Evolutionary conservation across 1,284 basidiomycete species (phyloP).

Genomic region (Puccinia brachypodii): DNA sequence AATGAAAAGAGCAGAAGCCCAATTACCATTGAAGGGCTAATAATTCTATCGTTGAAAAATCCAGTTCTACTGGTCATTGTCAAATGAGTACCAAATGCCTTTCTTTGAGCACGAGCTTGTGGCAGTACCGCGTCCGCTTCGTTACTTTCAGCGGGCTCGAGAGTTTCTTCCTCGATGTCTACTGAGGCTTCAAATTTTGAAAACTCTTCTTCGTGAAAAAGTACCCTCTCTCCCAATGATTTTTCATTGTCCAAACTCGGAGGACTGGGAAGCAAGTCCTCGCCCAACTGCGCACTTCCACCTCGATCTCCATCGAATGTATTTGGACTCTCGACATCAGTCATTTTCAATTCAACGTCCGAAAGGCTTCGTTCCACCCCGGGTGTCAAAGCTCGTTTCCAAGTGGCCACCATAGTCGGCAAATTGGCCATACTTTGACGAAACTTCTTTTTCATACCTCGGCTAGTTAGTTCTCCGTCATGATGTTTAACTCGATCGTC

Average conservation of each 20-base stretch:
- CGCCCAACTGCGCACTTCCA: conserved; percentile 38
- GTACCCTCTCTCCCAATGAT: conserved; percentile 56
- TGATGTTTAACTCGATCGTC: conserved; percentile 61
- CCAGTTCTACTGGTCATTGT: conserved; percentile 95
- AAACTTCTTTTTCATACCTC: conserved; percentile 35
- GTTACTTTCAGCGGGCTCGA: not conserved
- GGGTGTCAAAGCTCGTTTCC: conserved; percentile 43
- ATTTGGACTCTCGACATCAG: conserved; percentile 23
- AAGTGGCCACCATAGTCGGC: conserved; percentile 40
- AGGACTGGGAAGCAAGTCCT: conserved; percentile 3
- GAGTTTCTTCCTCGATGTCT: conserved; percentile 49
- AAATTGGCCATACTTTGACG: conserved; percentile 47
- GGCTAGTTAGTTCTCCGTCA: conserved; percentile 15
- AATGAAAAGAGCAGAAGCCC: not conserved
- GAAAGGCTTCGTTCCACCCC: conserved; percentile 32
- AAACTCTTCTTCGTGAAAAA: conserved; percentile 51
- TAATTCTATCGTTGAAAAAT: conserved; percentile 79
- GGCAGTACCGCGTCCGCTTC: conserved; percentile 39
- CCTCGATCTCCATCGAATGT: conserved; percentile 38
- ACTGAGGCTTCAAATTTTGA: conserved; percentile 45
- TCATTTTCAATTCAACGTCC: conserved; percentile 37
- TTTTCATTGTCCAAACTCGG: conserved; percentile 58
- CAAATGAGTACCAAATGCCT: conserved; percentile 72
- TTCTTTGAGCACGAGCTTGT: conserved; percentile 52
- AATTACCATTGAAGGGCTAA: conserved; percentile 19